A percentile compares a stretch with the other conserved stretches of the same genome.
These are phyloP conservation scores for Geotrichum phurueaensis DNA, from an alignment of 1,139 yeast species.

Conservation along the genomic window DNA sequence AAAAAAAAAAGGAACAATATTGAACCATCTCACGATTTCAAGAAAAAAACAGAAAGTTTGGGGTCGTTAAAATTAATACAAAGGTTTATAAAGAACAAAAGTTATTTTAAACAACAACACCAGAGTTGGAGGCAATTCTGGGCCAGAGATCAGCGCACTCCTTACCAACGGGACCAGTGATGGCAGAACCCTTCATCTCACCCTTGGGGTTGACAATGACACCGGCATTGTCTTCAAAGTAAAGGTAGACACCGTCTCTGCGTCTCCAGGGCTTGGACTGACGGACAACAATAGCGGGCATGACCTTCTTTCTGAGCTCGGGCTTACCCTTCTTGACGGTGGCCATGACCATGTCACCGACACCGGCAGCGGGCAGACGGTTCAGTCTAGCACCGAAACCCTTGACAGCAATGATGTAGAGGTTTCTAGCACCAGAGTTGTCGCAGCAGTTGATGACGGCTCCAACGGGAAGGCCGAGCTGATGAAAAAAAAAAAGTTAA, in stretches of 20 bases:
- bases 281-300: slow-evolving; percentile 99
- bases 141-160: slow-evolving; percentile 99
- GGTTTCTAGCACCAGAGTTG: slow-evolving; percentile 99
- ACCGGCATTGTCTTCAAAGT: slow-evolving; percentile 99
- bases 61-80: background rate
- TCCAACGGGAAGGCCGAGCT: slow-evolving; percentile 98
- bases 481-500: slow-evolving; percentile 4
- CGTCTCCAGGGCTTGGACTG: slow-evolving; percentile 99
- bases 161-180: slow-evolving; percentile 99
- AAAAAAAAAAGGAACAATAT: background rate
- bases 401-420: slow-evolving; percentile 97
- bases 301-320: slow-evolving; percentile 99
- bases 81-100: background rate
- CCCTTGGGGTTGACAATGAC: slow-evolving; percentile 99
- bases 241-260: slow-evolving; percentile 98
- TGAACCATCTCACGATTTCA: background rate
- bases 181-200: slow-evolving; percentile 99
- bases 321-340: slow-evolving; percentile 99
- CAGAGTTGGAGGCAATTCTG: slow-evolving; percentile 99
- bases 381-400: slow-evolving; percentile 99
- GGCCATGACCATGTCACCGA: slow-evolving; percentile 99
- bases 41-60: background rate
- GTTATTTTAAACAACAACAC: slow-evolving; percentile 88
- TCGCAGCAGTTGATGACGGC: slow-evolving; percentile 99
- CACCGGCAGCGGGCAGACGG: slow-evolving; percentile 99